Evolutionary conservation across 2,329 filamentous ascomycete species (phyloP).

Genomic region (Diaporthe sp.): DNA sequence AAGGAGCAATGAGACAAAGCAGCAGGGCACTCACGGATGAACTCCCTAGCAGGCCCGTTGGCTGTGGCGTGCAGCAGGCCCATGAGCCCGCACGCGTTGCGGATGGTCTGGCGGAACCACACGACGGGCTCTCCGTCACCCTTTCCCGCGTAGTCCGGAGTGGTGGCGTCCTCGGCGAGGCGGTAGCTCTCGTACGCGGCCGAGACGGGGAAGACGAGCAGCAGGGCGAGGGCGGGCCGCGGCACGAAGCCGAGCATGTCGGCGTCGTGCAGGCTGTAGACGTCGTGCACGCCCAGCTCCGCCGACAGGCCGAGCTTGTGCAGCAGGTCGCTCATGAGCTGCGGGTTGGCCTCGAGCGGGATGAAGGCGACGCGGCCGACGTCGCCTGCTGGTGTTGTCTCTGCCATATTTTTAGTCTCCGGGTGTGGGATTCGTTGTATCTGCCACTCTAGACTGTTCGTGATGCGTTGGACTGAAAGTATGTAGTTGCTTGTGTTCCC

Average conservation of each 20-base stretch:
- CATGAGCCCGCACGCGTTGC: constrained; percentile 93
- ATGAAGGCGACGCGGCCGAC: constrained; percentile 61
- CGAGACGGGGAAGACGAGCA: constrained; percentile 92
- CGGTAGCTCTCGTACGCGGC: constrained; percentile 84
- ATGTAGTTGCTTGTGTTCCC: neutral
- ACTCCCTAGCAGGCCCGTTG: constrained; percentile 79
- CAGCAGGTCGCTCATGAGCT: constrained; percentile 87
- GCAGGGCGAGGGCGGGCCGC: constrained; percentile 87
- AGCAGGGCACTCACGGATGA: constrained; percentile 64
- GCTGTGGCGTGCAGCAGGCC: constrained; percentile 85
- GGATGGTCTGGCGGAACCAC: constrained; percentile 96
- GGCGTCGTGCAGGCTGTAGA: constrained; percentile 90
- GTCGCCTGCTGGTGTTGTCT: constrained; percentile 53
- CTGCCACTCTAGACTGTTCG: neutral
- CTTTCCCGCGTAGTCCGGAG: constrained; percentile 74
- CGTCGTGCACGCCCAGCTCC: constrained; percentile 87
- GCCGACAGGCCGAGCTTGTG: constrained; percentile 86
- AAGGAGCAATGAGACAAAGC: no score
- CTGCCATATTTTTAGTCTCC: constrained; percentile 19
- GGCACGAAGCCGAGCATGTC: constrained; percentile 89
- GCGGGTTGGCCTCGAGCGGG: constrained; percentile 81
- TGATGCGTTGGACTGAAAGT: neutral
- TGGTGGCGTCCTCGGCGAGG: constrained; percentile 77
- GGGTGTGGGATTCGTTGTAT: no score
- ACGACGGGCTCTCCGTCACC: constrained; percentile 82